Evolutionary conservation across 495 filamentous ascomycete species (phyloP).

Genomic region (Aspergillus diversus): DNA sequence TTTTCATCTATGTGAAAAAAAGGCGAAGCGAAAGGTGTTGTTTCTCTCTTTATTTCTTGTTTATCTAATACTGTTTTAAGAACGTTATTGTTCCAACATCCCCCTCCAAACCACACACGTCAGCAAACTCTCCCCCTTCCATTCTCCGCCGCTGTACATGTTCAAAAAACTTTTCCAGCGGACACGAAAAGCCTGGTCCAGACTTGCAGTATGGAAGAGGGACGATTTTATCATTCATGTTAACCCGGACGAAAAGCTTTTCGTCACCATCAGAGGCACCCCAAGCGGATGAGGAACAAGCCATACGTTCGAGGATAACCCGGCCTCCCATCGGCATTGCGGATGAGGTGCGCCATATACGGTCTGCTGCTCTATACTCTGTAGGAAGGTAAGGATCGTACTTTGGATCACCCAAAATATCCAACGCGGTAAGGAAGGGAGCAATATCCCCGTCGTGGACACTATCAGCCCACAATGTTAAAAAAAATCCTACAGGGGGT

Average conservation of each 20-base stretch:
- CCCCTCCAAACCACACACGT: constrained; percentile 36
- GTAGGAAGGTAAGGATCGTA: constrained; percentile 47
- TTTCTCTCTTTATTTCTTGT: no score
- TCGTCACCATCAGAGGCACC: constrained; percentile 8
- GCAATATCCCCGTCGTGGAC: constrained; percentile 65
- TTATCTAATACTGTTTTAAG: constrained; percentile 27
- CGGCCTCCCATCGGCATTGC: constrained; percentile 63
- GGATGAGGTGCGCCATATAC: constrained; percentile 58
- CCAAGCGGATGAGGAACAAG: constrained; percentile 32
- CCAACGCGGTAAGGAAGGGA: constrained; percentile 57
- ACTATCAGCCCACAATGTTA: constrained; percentile 30
- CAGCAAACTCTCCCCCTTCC: constrained; percentile 37
- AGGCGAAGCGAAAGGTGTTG: no score
- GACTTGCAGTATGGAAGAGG: constrained; percentile 52
- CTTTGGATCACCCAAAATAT: constrained; percentile 50
- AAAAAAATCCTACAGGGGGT: background rate
- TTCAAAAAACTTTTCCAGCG: constrained; percentile 46
- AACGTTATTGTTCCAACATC: constrained; percentile 35
- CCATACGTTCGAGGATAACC: constrained; percentile 58
- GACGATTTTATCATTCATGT: constrained; percentile 62
- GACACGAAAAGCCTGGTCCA: constrained; percentile 58
- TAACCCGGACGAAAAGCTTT: constrained; percentile 52
- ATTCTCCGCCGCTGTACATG: constrained; percentile 38
- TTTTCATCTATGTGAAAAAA: background rate
- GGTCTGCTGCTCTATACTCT: constrained; percentile 40